Base-by-base conservation (phyloP, 2,329 filamentous ascomycete genomes). In the Colletotrichum scovillei region DNA sequence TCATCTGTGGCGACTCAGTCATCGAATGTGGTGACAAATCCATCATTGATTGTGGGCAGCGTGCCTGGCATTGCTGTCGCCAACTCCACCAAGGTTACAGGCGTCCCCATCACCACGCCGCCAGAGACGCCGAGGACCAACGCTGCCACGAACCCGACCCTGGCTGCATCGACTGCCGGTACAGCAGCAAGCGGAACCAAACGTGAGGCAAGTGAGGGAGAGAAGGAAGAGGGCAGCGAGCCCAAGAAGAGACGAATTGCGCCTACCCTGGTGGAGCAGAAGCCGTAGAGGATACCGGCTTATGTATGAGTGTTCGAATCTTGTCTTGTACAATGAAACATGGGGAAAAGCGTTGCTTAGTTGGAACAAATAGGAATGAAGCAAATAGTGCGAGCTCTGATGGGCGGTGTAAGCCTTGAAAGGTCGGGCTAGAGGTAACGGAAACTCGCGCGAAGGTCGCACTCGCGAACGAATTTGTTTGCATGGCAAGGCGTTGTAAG, bases 51-150 rank as follows among this genome's bases (percentile, higher is more conserved):
- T 9, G 89, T 94, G 38, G 93, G 94, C 16, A 94, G 88, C 67
- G 88, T 98, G 19, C 95, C 95, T 0, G 88, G 92, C 65, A 90
- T 97, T 30, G 91, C 94, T 14, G 94, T 94, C 6, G 86, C 93
- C 11, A 93, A 92, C 75, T 94, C 93, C 1, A 88, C 87, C 56
- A 90, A 90, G 77, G 85, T 90, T 3, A 86, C 86, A 0, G 87
- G 88, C 0, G 84, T 97, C 56, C 94, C 95, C 0, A 90, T 97
- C 78, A 94, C 94, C 49, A 98, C 96, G 8, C 96, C 97, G 2
- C 97, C 96, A 0, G 93, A 97, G 81, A 98, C 96, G 3, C 96
- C 96, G 6, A 88, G 90, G 63, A 57, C 71, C 16, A 90, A 89
- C 77, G 87, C 88, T 53, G 82, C 80, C 57, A 75, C 79, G 1